phyloP scores from a whole-genome alignment of 768 basidiomycete genomes.

The Termitomyces heimii region DNA sequence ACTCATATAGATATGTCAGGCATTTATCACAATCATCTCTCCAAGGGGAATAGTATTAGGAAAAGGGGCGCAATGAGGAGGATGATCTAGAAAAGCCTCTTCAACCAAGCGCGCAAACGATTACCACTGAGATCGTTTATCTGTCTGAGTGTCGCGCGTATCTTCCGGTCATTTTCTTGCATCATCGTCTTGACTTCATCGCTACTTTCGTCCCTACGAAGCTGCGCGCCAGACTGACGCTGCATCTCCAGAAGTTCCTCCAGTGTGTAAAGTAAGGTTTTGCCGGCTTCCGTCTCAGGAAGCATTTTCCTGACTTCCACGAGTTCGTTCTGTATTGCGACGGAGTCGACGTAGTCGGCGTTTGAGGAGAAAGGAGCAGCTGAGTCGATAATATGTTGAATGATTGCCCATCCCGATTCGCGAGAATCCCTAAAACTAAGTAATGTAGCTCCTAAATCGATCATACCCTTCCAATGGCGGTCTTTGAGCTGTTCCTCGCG shows the following conservation, averaged over 20 bases:
- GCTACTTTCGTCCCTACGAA: conserved; percentile 5
- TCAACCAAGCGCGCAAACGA: conserved; percentile 6
- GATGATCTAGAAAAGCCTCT: not conserved
- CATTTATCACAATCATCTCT: not conserved
- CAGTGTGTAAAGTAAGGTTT: conserved; percentile 12
- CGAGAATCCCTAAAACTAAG: conserved; percentile 5
- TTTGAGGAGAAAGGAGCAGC: not conserved
- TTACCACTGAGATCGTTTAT: conserved; percentile 11
- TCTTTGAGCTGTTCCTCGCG: conserved; percentile 9
- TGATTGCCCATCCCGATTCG: conserved; percentile 6
- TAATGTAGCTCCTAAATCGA: conserved; percentile 6
- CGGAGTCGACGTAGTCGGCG: conserved; percentile 6
- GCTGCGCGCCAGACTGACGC: not conserved
- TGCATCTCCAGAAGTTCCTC: conserved; percentile 12
- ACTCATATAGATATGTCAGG: not conserved
- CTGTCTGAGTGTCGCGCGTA: conserved; percentile 14
- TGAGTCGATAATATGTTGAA: conserved; percentile 6
- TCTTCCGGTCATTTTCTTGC: conserved; percentile 10
- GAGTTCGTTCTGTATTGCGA: conserved; percentile 20
- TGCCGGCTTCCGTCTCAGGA: conserved; percentile 19
- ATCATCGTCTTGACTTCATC: conserved; percentile 11
- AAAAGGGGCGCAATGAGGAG: not conserved
- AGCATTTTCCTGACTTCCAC: conserved; percentile 17
- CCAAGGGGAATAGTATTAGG: not conserved
- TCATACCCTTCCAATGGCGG: conserved; percentile 7